Evolutionary conservation across 2,329 filamentous ascomycete genomes (phyloP), one percentile per base, ranked within the genome.

Genomic region (Westerdykella ornata): DNA sequence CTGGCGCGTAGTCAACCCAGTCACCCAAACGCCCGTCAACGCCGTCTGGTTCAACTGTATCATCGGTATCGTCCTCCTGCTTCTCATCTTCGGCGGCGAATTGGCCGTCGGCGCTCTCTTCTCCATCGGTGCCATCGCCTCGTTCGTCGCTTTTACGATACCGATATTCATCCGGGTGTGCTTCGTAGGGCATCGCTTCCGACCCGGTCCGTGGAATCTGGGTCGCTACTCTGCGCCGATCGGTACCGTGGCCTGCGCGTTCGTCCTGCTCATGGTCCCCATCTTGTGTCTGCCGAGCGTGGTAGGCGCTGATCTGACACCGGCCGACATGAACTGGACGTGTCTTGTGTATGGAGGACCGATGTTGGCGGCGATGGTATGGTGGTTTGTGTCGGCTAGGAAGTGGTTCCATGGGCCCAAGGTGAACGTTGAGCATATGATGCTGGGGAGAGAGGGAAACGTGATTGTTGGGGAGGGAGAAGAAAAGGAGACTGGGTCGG

Each of bases 331-430:
- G 81, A 85, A 85, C 56, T 85, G 81, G 77, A 84, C 81, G 1
- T 76, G 70, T 48, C 66, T 84, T 17, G 80, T 83, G 7, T 84
- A 81, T 62, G 81, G 80, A 4, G 80, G 68, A 2, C 76, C 78
- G 0, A 84, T 84, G 80, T 44, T 78, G 3, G 57, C 72, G 3
- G 70, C 79, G 4, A 65, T 72, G 2, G 61, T 81, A 12, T 85
- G 80, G 78, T 85, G 80, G 71, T 65, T 77, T 31, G 64, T 84
- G 4, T 73, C 75, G 49, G 81, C 81, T 8, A 71, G 71, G 37
- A 81, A 77, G 54, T 85, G 81, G 81, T 85, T 85, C 63, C 81
- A 77, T 53, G 82, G 82, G 0, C 81, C 82, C 0, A 82, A 79
- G 67, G 76, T 85, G 46, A 84, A 84, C 53, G 68, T 84, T 18